Conservation (phyloP, 208 protist species). For the Phytomonas francai region DNA sequence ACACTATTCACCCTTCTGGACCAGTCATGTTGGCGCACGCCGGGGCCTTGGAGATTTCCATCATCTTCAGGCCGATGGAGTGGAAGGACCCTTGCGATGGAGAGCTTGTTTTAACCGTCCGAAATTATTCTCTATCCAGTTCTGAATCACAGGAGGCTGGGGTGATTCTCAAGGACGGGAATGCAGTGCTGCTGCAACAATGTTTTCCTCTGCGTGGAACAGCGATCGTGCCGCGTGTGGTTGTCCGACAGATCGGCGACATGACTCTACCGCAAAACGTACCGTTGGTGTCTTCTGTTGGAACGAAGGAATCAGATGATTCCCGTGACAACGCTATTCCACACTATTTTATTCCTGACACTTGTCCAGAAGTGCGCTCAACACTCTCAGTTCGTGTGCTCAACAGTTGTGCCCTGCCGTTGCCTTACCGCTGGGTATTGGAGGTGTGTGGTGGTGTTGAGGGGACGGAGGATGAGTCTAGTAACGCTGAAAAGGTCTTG, state of each 20-base stretch:
- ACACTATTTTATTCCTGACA: slow-evolving; percentile 31
- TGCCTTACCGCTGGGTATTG: slow-evolving; percentile 52
- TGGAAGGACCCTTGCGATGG: slow-evolving; percentile 37
- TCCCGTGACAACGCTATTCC: slow-evolving; percentile 6
- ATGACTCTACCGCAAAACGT: slow-evolving; percentile 21
- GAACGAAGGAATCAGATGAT: slow-evolving; percentile 16
- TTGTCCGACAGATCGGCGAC: slow-evolving; percentile 41
- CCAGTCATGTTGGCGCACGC: slow-evolving; percentile 26
- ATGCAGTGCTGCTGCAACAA: slow-evolving; percentile 46
- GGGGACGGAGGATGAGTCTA: background rate
- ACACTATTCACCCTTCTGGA: background rate
- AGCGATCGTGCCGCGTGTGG: slow-evolving; percentile 60
- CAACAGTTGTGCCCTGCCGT: slow-evolving; percentile 53
- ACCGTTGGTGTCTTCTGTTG: background rate
- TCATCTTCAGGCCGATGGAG: slow-evolving; percentile 57
- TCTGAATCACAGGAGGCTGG: slow-evolving; percentile 18
- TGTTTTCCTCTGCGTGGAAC: slow-evolving; percentile 39
- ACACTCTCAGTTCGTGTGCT: slow-evolving; percentile 37
- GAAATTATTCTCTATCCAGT: background rate
- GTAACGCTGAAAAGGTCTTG: background rate
- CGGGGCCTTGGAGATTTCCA: slow-evolving; percentile 26
- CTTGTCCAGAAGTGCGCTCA: slow-evolving; percentile 43
- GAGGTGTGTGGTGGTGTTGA: background rate
- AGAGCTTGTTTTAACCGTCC: slow-evolving; percentile 14
- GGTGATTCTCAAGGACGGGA: slow-evolving; percentile 20